Conservation (phyloP, 345 rosid species). For the Moricandia arvensis region DNA sequence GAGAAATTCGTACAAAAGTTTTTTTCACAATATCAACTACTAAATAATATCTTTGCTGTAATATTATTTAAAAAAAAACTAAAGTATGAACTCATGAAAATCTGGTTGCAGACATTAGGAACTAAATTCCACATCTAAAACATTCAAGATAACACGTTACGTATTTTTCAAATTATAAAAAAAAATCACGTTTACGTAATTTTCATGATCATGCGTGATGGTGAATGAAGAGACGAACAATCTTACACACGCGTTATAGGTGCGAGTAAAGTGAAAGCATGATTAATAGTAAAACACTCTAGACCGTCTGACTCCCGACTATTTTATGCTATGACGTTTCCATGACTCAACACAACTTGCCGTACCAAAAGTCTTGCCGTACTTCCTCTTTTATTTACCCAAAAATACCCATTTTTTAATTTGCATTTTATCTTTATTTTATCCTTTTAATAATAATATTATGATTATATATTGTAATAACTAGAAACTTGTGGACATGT, state of each 20-base stretch:
- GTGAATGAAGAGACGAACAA: constrained; percentile 22
- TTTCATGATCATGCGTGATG: constrained; percentile 8
- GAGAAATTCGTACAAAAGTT: too few relatives aligned
- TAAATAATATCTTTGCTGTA: background rate
- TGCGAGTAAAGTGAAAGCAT: constrained; percentile 1
- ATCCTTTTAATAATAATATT: background rate
- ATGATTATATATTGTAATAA: background rate
- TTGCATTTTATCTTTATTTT: background rate
- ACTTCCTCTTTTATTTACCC: constrained; percentile 20
- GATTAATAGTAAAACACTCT: constrained; percentile 38
- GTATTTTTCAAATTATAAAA: background rate
- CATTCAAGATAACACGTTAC: constrained; percentile 19
- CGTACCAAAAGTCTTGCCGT: constrained; percentile 42
- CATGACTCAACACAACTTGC: constrained; percentile 33
- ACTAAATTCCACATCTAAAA: constrained; percentile 28
- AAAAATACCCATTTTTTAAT: constrained; percentile 18
- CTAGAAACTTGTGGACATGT: background rate
- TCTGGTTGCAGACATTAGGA: background rate
- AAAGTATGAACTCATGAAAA: constrained; percentile 16
- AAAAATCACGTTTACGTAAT: too few relatives aligned
- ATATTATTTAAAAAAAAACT: background rate
- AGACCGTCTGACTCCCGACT: constrained; percentile 44
- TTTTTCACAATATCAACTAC: too few relatives aligned
- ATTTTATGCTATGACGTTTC: background rate
- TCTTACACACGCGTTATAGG: constrained; percentile 1